Evolutionary conservation across 2,329 filamentous ascomycete genomes (phyloP), one percentile per base, ranked within the genome.

Genomic region (Colletotrichum liriopes): DNA sequence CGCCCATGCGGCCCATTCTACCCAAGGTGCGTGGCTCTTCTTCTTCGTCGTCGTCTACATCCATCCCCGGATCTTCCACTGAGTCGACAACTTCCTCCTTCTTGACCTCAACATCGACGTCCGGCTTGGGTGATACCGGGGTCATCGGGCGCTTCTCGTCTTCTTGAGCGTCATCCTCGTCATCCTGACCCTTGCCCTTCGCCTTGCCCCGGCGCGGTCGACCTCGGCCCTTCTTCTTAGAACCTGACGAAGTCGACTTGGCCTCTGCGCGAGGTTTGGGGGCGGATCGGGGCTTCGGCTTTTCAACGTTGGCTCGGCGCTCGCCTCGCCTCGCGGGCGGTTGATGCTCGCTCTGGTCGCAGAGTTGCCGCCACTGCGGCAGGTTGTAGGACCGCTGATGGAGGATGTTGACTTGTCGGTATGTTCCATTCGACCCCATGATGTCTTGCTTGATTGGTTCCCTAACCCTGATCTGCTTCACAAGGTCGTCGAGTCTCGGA

Each of bases 381-480:
- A 99, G 87, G 77, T 98, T 99, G 85, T 99, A 99, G 18, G 95
- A 95, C 80, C 96, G 90, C 81, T 97, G 94, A 83, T 98, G 97
- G 78, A 98, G 92, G 72, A 99, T 95, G 80, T 99, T 99, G 79
- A 96, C 94, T 82, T 99, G 96, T 45, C 96, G 96, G 81, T 98
- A 99, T 68, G 94, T 97, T 68, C 96, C 97, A 79, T 96, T 94
- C 63, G 94, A 94, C 52, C 96, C 96, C 87, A 97, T 96, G 78
- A 99, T 99, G 78, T 99, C 96, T 82, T 99, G 96, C 79, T 95
- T 98, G 81, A 99, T 98, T 4, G 96, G 96, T 76, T 99, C 97
- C 82, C 96, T 96, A 78, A 99, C 95, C 79, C 92, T 93, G 81
- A 99, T 94, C 74, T 93, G 92, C 84, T 98, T 98, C 75, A 99